Conservation (phyloP, 2,329 filamentous ascomycete genomes). For the Fusarium nisikadoi region DNA sequence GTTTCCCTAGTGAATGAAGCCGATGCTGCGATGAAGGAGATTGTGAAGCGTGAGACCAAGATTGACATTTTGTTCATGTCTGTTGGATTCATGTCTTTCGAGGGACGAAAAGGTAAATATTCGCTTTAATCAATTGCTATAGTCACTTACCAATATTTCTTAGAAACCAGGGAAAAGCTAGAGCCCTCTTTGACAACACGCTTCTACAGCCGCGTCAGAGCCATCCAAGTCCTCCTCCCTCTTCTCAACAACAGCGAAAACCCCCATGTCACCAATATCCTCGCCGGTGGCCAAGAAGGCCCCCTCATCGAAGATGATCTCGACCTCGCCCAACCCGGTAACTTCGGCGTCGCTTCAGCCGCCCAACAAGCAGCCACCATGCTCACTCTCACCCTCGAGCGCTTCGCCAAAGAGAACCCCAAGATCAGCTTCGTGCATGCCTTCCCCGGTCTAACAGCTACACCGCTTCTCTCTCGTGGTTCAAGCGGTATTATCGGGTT, state of each 20-base stretch:
- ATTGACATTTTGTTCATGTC: constrained; percentile 60
- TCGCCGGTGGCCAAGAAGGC: constrained; percentile 62
- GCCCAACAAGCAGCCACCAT: constrained; percentile 59
- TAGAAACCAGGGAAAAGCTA: constrained; percentile 68
- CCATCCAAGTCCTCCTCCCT: constrained; percentile 67
- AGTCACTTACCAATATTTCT: accelerated
- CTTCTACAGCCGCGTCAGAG: constrained; percentile 68
- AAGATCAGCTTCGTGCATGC: constrained; percentile 51
- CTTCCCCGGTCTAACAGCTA: constrained; percentile 47
- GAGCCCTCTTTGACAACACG: constrained; percentile 62
- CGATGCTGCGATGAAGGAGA: constrained; percentile 53
- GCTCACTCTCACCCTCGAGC: constrained; percentile 59
- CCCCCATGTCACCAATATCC: constrained; percentile 60
- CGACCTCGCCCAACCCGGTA: constrained; percentile 53
- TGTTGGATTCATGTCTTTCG: constrained; percentile 46
- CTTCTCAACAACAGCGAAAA: constrained; percentile 55
- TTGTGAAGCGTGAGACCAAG: constrained; percentile 54
- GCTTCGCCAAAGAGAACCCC: constrained; percentile 57
- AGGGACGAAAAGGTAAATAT: constrained; percentile 34
- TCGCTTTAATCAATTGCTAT: accelerated
- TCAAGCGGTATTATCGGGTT: constrained; percentile 29
- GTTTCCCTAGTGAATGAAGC: constrained; percentile 63
- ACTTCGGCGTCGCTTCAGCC: constrained; percentile 49
- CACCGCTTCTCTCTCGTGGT: constrained; percentile 32
- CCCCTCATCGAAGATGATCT: constrained; percentile 57